Evolutionary conservation across 495 filamentous ascomycete species (phyloP), one percentile per base, ranked within the genome.

Genomic region (Schizothecium vesticola): DNA sequence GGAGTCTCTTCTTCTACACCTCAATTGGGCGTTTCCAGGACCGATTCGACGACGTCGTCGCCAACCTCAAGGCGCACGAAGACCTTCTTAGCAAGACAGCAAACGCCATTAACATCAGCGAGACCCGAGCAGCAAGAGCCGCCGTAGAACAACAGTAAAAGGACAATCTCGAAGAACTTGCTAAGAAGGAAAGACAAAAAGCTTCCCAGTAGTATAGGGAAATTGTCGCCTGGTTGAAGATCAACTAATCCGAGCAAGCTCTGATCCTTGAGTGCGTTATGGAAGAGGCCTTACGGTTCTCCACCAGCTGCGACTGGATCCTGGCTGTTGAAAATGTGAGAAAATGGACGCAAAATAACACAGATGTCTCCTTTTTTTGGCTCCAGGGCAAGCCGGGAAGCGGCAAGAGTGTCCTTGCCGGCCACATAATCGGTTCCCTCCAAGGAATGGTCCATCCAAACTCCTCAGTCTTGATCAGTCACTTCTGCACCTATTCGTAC

Each of bases 1-100:
- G 82, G 82, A 78, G 74, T n/a, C 31, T 78, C 0, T 61, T 85
- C 22, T 85, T 84, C 59, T 59, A 75, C 4, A 79, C 80, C 0
- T 74, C 76, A 6, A 84, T 81, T 80, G 75, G 75, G 29, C 72
- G 75, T 1, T 85, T 85, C 56, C 57, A 80, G 26, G 64, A 72
- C 13, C 74, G 75, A 0, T 82, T 83, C 36, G 70, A 80, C 22
- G 66, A 55, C 16, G 82, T 82, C 12, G 59, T 85, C 12, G 75
- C 76, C 3, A 78, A 75, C 62, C 68, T 84, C 1, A 70, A 77
- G 51, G 62, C 63, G 3, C 80, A 83, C 58, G 70, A 73, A 61
- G 68, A 77, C 16, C 70, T 82, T 11, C 65, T 85, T n/a, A 80
- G 83, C 61, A 68, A 67, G 36, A 74, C 78, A 21, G 76, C 71